Evolutionary conservation across 1,139 yeast genomes (phyloP), one percentile per base, ranked within the genome.

Genomic region (Geotrichum phurueaensis): DNA sequence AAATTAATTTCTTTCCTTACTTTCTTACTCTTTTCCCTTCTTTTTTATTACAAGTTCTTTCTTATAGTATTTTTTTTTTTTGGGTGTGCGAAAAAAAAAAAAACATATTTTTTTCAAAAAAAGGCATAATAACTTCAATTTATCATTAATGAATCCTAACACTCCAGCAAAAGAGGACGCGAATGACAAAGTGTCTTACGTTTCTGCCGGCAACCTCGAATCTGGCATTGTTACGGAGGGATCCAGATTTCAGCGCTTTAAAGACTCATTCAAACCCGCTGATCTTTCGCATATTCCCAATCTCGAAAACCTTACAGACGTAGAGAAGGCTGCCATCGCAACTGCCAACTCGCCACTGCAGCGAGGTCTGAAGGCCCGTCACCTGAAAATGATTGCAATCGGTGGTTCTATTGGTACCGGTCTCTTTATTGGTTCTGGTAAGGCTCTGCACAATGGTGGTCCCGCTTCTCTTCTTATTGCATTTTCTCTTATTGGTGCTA

Each of bases 321-420:
- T 68, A 12, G 71, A 70, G 58, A 62, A 61, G 31, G 68, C 71
- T 2, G 71, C 70, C 48, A 59, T 62, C 22, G 72, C 72, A 29
- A 70, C 74, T 6, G 70, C 73, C 9, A 66, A 67, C 51, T 65
- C 81, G 15, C 80, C 79, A 1, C 70, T 80, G 59, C 70, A 71
- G 45, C 70, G 81, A 60, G 72, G 74, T 5, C 74, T 81, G 62
- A 76, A 80, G 65, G 74, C 76, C 57, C 76, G 86, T 60, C 88
- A 84, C 66, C 57, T 65, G 78, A 82, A 84, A 67, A 82, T 86
- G 86, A 87, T 90, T 65, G 89, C 96, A 49, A 79, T 89, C 57
- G 96, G 95, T 22, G 89, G 95, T 23, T 87, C 92, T 65, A 86
- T 89, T 61, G 96, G 96, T 75, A 85, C 89, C 0, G 90, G 90